Base-by-base conservation (phyloP, 768 basidiomycete species). In the Phaffia tasmanica region DNA sequence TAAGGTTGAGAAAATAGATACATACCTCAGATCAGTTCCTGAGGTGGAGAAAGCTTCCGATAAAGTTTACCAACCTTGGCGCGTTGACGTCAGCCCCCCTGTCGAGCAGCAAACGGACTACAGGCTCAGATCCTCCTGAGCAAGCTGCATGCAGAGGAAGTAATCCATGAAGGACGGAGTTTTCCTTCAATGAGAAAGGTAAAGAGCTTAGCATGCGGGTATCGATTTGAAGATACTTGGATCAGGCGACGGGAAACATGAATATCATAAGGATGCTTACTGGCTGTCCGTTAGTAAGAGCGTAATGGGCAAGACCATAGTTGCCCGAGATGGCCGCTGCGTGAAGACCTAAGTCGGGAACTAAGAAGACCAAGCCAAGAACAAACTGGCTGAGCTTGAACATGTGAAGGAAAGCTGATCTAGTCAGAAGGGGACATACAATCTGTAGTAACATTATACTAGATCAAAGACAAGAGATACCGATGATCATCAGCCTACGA, bases 71-170 rank as follows among this genome's bases (percentile, higher is more conserved):
- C 68, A 62, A 88, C 88, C 93, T 84, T 62, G 90, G 86, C 4
- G 92, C 92, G 77, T 98, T 98, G 35, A 97, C 94, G 74, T 99
- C 95, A n/a, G 95, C 95, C 25, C 95, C 94, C 66, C 85, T 80
- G 69, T 95, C 89, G 73, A 99, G 87, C 56, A 99, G 79, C 70
- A 93, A 81, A 72, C 84, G 83, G 50, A 98, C 91, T 54, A 97
- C 88, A 65, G 85, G 82, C 64, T 87, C 88, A 73, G 84, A 88
- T 1, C 95, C 95, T 27, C 89, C 89, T 0, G 90, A 87, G 71
- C 85, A 88, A 1, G 94, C 95, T 3, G 91, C 93, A 74, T 99
- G 95, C 11, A 99, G 81, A 3, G 95, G 93, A n/a, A 95, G 84
- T 3, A 99, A 88, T 47, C 95, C 95, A 74, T 94, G 89, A 62